Base-by-base conservation (phyloP, 169 alveolate species). In the Eimeria nieschulzi region DNA sequence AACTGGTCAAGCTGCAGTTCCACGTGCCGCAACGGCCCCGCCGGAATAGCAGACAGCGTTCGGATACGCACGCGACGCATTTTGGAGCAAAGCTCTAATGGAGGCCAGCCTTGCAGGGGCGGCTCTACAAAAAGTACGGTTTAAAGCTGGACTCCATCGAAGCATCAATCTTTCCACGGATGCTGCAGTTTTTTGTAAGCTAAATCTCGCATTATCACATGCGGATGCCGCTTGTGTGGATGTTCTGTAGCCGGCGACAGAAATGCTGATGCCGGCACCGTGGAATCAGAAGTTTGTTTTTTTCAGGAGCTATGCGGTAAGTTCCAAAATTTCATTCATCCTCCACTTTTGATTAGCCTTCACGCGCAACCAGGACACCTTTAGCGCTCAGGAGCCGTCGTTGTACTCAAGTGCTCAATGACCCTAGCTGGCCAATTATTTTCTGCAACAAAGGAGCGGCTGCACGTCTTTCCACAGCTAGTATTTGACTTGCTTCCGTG, bases 11-110 rank as follows among this genome's bases (percentile, higher is more conserved):
- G 61, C 39, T 82, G 90, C 76, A 82, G 90, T 26, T 56, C 90
- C 76, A 82, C 79, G 23, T 82, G 90, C 78, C 90, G 90, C 90
- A 82, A 76, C 25, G 76, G 90, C 64, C 59, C 59, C 23, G 90
- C 78, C 23, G 87, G 87, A 82, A 25, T 82, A 78, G 78, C 55
- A 54, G 64, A 61, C 59, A 82, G 90, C 76, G 90, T 82, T 61
- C 25, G 90, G 46, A 59, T 82, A 59, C 90, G 90, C 21, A 82
- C 76, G 39, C 68, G 90, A 63, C 90, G 26, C 64, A 82, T 82
- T 82, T 26, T 82, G 90, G 90, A 59, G 23, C 90, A 73, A 7
- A 39, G 90, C 90, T 61, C 90, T 23, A 19, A 46, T 61, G 90
- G 90, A 26, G 90, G 90, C 9, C 54, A 82, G 12, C 90, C 26